Conservation (phyloP, 345 rosid genomes). For the Bretschneidera sinensis region DNA sequence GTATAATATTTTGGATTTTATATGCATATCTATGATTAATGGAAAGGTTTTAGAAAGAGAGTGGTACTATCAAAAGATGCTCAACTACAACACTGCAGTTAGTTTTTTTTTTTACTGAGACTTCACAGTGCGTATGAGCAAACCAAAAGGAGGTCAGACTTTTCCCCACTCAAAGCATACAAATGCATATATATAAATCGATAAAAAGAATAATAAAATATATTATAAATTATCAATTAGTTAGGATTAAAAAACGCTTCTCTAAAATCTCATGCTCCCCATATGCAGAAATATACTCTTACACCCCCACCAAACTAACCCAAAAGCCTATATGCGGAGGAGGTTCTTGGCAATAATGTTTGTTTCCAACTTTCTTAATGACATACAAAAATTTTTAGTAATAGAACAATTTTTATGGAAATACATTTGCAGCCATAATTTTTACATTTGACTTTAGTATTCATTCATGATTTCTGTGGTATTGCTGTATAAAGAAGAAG, state of each 20-base stretch:
- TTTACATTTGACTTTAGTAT: no score
- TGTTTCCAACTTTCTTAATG: no score
- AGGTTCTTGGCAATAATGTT: no score
- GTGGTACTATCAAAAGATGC: slow-evolving; percentile 31
- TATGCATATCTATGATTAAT: slow-evolving; percentile 71
- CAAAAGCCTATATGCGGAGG: no score
- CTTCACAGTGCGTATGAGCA: slow-evolving; percentile 75
- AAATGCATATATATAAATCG: no score
- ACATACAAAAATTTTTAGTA: no score
- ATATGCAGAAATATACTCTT: slow-evolving; percentile 43
- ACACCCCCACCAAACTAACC: slow-evolving; percentile 51
- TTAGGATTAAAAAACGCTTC: slow-evolving; percentile 23
- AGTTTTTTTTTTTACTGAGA: no score
- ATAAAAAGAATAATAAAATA: slow-evolving; percentile 3
- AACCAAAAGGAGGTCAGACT: slow-evolving; percentile 53
- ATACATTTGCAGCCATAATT: no score
- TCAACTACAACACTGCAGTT: slow-evolving; percentile 23
- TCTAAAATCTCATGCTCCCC: slow-evolving; percentile 54
- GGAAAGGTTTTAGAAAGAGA: slow-evolving; percentile 30
- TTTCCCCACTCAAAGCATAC: slow-evolving; percentile 13
- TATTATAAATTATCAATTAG: slow-evolving; percentile 9
- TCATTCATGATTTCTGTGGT: no score
- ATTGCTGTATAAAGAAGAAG: no score
- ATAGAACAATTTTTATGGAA: no score
- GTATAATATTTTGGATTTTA: no score